Base-by-base conservation (phyloP, 257 asterid genomes). In the Ajuga chamaepitys region DNA sequence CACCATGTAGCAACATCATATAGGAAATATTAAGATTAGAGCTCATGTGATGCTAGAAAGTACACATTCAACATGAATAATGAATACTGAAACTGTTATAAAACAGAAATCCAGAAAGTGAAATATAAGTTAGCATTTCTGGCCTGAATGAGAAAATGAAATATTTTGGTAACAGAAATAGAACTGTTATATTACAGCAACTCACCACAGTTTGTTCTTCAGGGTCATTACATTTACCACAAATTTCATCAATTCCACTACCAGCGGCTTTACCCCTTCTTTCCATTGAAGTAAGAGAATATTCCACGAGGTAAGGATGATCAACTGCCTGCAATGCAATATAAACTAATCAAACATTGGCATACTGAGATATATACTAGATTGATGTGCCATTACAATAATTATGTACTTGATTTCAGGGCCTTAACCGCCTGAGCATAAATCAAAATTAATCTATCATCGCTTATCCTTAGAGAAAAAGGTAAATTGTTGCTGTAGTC, bases 281-380 rank as follows among this genome's bases (percentile, higher is more conserved):
- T 66, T 74, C 86, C 82, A 77, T 68, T 67, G 95, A 65, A 62
- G 88, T 67, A 58, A 60, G 81, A 53, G 95, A 89, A 84, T 93
- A 89, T 68, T 84, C 95, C 62, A 93, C 96, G 65, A 93, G 98
- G 82, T 93, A 89, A 67, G 98, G 96, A 79, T 93, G 98, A 75
- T 93, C 95, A 71, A 93, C 98, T 66, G 98, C 98, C 98, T 92
- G 86, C 59, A 58, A 62, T 12, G 37, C 42, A 16, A 64, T 35
- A 58, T 35, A 58, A 47, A 37, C 16, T 21, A 54, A 72, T 48
- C 62, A 58, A 77, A 76, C 30, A 67, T 66, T 44, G 32, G 52
- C 64, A 68, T 14, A 38, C 21, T 30, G 60, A 55, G 8, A 62
- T 10, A 66, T 41, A 14, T 28, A 37, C 3, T 1, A 42, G 50